These are phyloP conservation scores for Pythium myriotylum DNA, from an alignment of 352 stramenopile genomes.

Conservation along the genomic window DNA sequence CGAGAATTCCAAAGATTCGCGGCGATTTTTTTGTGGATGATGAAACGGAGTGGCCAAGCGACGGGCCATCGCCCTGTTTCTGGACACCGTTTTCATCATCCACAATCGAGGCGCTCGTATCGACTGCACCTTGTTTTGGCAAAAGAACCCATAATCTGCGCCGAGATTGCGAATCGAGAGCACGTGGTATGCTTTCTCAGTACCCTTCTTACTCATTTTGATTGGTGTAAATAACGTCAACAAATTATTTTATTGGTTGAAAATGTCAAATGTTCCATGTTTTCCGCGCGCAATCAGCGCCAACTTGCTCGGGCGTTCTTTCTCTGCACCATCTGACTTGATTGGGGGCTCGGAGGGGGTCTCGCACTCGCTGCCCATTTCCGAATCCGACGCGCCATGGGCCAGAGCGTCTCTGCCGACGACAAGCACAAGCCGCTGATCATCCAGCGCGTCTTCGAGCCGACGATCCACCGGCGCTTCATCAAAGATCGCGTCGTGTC, in stretches of 20 bases:
- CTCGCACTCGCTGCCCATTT: not conserved
- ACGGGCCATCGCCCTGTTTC: not conserved
- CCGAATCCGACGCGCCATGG: conserved; percentile 4
- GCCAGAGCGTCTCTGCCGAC: conserved; percentile 17
- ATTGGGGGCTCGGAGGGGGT: no score
- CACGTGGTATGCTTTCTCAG: not conserved
- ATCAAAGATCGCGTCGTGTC: conserved; percentile 23
- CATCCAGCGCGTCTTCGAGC: conserved; percentile 20
- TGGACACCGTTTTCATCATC: conserved; percentile 4
- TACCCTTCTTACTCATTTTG: no score
- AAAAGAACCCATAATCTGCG: not conserved
- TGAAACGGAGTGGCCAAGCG: not conserved
- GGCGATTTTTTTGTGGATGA: not conserved
- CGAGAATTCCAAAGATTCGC: no score
- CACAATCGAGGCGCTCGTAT: not conserved
- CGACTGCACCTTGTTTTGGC: not conserved
- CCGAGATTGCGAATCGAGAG: not conserved
- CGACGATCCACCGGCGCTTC: conserved; percentile 25
- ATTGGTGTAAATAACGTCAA: no score
- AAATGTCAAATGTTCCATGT: no score
- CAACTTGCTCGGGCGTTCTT: not conserved
- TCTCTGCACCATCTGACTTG: not conserved
- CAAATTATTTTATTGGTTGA: no score
- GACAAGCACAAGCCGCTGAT: conserved; percentile 29
- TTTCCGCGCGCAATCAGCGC: not conserved